Evolutionary conservation across 768 basidiomycete species (phyloP).

Genomic region (Boletus sp.): DNA sequence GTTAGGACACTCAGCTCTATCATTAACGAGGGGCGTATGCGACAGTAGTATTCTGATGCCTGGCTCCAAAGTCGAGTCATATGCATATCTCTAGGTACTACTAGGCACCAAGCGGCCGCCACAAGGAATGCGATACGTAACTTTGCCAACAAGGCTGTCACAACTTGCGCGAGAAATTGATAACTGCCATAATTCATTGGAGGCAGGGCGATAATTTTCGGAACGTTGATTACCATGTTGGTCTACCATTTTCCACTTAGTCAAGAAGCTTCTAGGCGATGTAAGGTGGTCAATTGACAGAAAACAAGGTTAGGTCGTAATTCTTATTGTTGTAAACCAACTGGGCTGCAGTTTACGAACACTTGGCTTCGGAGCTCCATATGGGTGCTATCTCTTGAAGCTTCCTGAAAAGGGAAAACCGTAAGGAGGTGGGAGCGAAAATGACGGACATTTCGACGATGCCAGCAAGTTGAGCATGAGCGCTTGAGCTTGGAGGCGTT

Average conservation of each 20-base stretch:
- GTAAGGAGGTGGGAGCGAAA: conserved; percentile 19
- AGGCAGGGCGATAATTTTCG: background rate
- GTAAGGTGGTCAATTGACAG: background rate
- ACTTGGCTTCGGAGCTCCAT: conserved; percentile 1
- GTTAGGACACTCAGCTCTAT: background rate
- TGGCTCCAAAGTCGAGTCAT: background rate
- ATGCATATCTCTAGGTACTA: background rate
- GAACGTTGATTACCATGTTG: background rate
- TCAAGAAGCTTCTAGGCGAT: conserved; percentile 3
- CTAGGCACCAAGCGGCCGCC: conserved; percentile 2
- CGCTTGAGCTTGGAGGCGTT: background rate
- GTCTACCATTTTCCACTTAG: conserved; percentile 3
- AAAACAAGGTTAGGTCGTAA: background rate
- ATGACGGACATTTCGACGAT: conserved; percentile 16
- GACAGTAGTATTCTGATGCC: background rate
- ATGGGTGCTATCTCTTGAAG: background rate
- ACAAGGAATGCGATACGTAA: conserved; percentile 10
- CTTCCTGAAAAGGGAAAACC: conserved; percentile 11
- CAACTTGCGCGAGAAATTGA: background rate
- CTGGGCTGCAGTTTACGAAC: background rate
- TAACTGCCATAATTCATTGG: background rate
- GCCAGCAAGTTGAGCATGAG: background rate
- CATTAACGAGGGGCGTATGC: background rate
- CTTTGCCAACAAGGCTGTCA: background rate
- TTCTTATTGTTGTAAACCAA: conserved; percentile 3